Percentiles rank a stretch among this genome's conserved stretches.
phyloP scores from a whole-genome alignment of 352 stramenopile genomes.

The Pythium plurisporium region DNA sequence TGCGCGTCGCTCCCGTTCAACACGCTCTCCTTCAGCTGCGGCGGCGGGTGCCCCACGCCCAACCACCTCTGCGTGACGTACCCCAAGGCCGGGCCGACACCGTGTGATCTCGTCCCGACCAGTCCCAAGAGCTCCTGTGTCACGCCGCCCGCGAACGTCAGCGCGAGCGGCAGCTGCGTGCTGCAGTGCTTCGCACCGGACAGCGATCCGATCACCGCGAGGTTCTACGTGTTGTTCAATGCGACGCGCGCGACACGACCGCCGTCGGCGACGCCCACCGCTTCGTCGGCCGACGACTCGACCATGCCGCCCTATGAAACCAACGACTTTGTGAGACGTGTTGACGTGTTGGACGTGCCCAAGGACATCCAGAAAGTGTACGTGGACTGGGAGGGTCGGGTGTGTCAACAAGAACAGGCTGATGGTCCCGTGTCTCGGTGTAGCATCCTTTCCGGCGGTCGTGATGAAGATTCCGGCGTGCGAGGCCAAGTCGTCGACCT shows the following conservation, averaged over 20 bases:
- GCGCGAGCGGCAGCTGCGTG: background rate
- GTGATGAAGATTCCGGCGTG: slow-evolving; percentile 2
- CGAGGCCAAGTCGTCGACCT: slow-evolving; percentile 14
- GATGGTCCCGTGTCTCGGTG: background rate
- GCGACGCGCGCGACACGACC: background rate
- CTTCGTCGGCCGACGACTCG: background rate
- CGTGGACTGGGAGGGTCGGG: too few relatives aligned
- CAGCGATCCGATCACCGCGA: background rate
- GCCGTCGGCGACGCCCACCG: background rate
- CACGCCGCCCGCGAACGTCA: background rate
- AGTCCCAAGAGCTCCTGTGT: slow-evolving; percentile 5
- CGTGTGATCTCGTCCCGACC: background rate
- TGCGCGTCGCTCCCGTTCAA: slow-evolving; percentile 10
- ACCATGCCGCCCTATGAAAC: slow-evolving; percentile 6
- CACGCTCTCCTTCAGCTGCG: slow-evolving; percentile 11
- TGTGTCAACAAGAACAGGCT: too few relatives aligned
- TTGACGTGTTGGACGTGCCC: slow-evolving; percentile 6
- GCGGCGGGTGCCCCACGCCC: slow-evolving; percentile 1
- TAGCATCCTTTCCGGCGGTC: slow-evolving; percentile 16
- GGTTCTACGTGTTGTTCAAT: slow-evolving; percentile 12
- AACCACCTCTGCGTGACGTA: slow-evolving; percentile 12
- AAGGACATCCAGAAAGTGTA: slow-evolving; percentile 4
- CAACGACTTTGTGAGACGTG: slow-evolving; percentile 18
- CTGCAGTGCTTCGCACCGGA: slow-evolving; percentile 18
- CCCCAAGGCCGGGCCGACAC: background rate